These are phyloP conservation scores for Acanthamoeba culbertsoni DNA, from an alignment of 208 protist species.

Conservation along the genomic window DNA sequence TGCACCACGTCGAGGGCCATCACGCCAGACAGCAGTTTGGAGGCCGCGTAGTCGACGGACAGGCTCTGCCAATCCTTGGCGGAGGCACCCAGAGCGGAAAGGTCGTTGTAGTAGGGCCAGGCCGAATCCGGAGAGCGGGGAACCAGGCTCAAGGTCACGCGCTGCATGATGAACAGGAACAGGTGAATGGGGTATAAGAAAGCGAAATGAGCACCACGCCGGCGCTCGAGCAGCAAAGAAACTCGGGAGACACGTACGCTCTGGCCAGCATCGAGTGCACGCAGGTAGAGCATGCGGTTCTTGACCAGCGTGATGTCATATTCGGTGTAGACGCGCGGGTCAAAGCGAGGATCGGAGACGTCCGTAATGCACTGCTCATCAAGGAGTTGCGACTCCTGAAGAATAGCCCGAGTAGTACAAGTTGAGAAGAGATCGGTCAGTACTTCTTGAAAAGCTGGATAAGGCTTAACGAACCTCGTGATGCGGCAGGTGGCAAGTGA, in stretches of 20 bases:
- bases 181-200: too few species aligned
- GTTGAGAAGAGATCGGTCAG: too few species aligned
- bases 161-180: background rate
- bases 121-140: conserved; percentile 46
- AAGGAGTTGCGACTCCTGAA: background rate
- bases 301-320: conserved; percentile 60
- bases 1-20: conserved; percentile 70
- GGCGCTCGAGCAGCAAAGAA: conserved; percentile 15
- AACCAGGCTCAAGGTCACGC: background rate
- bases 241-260: conserved; percentile 71
- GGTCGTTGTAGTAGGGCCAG: conserved; percentile 59
- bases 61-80: conserved; percentile 55
- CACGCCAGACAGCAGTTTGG: conserved; percentile 29
- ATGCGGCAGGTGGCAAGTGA: conserved; percentile 78
- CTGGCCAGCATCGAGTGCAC: conserved; percentile 78
- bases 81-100: conserved; percentile 25
- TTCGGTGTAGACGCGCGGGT: conserved; percentile 59
- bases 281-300: conserved; percentile 63
- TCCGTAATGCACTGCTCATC: conserved; percentile 58
- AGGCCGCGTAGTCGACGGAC: conserved; percentile 38
- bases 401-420: too few species aligned
- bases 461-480: conserved; percentile 46
- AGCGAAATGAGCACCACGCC: too few species aligned
- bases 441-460: background rate
- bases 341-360: conserved; percentile 28